Conservation (phyloP, 805 yeast genomes). For the Brettanomyces naardenensis region DNA sequence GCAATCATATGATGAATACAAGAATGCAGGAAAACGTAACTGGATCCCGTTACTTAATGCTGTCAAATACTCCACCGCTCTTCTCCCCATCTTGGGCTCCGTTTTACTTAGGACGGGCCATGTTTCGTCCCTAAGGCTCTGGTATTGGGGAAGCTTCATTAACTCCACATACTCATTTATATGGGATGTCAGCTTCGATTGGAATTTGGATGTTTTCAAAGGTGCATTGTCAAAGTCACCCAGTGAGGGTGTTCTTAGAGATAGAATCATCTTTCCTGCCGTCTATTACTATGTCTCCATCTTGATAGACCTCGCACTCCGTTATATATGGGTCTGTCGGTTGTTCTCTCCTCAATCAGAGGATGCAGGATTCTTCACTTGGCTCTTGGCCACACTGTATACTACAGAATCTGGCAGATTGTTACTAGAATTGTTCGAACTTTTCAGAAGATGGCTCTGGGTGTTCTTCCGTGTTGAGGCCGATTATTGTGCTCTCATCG, state of each 20-base stretch:
- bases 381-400: constrained; percentile 19
- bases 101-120: constrained; percentile 21
- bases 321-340: constrained; percentile 74
- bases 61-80: constrained; percentile 61
- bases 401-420: constrained; percentile 55
- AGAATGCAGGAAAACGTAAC: constrained; percentile 35
- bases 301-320: constrained; percentile 48
- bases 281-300: constrained; percentile 50
- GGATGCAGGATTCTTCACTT: constrained; percentile 6
- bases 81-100: constrained; percentile 41
- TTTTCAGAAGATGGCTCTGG: constrained; percentile 87
- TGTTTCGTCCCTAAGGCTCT: constrained; percentile 25
- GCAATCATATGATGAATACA: constrained; percentile 74
- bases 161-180: constrained; percentile 73
- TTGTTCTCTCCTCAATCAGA: constrained; percentile 1
- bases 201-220: constrained; percentile 62
- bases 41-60: constrained; percentile 60
- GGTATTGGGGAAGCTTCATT: constrained; percentile 39
- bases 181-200: constrained; percentile 90
- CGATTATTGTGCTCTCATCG: constrained; percentile 37
- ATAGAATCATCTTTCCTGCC: constrained; percentile 23
- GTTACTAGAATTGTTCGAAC: constrained; percentile 62
- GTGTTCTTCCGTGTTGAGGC: constrained; percentile 75
- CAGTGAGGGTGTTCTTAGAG: constrained; percentile 20
- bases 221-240: constrained; percentile 14